Conservation (phyloP, 2,329 filamentous ascomycete species). For the Davidsoniella australis region DNA sequence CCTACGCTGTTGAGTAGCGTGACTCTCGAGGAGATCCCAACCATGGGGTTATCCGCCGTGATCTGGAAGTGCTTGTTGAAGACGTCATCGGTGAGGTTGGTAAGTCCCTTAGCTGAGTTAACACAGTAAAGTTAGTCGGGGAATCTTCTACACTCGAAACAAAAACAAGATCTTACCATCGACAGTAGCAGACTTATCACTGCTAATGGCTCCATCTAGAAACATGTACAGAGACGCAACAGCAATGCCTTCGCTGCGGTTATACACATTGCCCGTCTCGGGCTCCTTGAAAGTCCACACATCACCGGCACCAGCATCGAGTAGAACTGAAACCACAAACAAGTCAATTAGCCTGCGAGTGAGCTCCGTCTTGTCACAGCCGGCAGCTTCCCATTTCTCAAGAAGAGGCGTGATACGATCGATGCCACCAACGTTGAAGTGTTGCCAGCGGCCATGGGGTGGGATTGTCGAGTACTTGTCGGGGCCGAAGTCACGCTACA, state of each 20-base stretch:
- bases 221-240: constrained; percentile 35
- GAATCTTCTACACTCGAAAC: background rate
- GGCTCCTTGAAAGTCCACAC: constrained; percentile 30
- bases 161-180: constrained; percentile 19
- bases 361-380: constrained; percentile 27
- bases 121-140: background rate
- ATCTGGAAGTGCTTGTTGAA: constrained; percentile 28
- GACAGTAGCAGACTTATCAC: constrained; percentile 16
- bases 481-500: constrained; percentile 33
- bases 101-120: constrained; percentile 20
- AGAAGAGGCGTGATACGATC: constrained; percentile 30
- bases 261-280: constrained; percentile 19
- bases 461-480: constrained; percentile 29
- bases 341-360: constrained; percentile 40
- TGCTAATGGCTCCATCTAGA: constrained; percentile 23
- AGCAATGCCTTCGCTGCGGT: constrained; percentile 33
- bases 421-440: constrained; percentile 40
- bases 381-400: constrained; percentile 26
- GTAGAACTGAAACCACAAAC: constrained; percentile 42
- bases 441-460: constrained; percentile 43
- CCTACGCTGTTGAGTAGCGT: constrained; percentile 26
- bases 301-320: constrained; percentile 38
- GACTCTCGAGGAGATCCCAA: constrained; percentile 27
- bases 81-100: constrained; percentile 18
- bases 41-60: constrained; percentile 25